Evolutionary conservation across 148 eudicot genomes (phyloP).

Genomic region (Chenopodium suecicum): DNA sequence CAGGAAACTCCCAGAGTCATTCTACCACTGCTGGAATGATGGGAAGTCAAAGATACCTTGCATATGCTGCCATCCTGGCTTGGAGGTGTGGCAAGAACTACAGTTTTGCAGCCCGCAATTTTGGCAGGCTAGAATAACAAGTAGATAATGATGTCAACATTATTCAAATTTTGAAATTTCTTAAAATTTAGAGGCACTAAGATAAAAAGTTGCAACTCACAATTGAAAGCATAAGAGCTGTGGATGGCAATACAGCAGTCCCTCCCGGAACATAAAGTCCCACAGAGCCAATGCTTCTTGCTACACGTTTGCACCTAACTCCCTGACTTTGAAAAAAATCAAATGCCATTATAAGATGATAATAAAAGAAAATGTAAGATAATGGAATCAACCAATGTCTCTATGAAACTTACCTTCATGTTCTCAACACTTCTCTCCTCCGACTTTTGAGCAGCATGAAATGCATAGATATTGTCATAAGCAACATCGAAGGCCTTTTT

Average conservation of each 20-base stretch:
- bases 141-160: conserved; percentile 19
- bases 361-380: conserved; percentile 2
- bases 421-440: conserved; percentile 74
- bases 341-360: conserved; percentile 10
- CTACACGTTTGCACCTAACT: conserved; percentile 93
- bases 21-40: neutral
- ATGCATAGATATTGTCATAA: conserved; percentile 85
- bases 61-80: conserved; percentile 83
- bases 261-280: conserved; percentile 99
- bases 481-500: conserved; percentile 99
- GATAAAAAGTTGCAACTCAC: conserved; percentile 45
- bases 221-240: conserved; percentile 95
- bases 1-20: neutral
- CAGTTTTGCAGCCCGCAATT: conserved; percentile 94
- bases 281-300: conserved; percentile 83
- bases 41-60: conserved; percentile 51
- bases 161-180: neutral
- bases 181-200: neutral
- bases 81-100: conserved; percentile 98
- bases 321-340: conserved; percentile 59
- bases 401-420: conserved; percentile 62
- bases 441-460: conserved; percentile 89
- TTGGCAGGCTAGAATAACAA: conserved; percentile 75
- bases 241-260: conserved; percentile 97
- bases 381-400: neutral